phyloP scores from a whole-genome alignment of 2,329 filamentous ascomycete species.

The Colletotrichum camelliae region DNA sequence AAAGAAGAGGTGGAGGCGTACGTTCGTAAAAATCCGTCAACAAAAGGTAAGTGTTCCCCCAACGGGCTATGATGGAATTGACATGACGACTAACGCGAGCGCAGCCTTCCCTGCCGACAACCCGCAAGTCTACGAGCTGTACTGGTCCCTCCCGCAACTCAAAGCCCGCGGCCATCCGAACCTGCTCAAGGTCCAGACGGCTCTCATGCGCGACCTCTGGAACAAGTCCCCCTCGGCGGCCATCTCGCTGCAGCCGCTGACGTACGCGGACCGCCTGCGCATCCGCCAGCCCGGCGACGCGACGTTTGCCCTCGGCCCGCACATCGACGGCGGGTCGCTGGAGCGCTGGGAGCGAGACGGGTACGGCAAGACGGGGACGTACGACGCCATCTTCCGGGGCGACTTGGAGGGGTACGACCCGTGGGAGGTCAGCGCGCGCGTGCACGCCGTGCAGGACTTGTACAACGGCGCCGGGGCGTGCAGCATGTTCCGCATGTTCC shows the following conservation, averaged over 20 bases:
- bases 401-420: constrained; percentile 83
- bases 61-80: not conserved
- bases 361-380: constrained; percentile 72
- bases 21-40: constrained; percentile 65
- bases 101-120: constrained; percentile 69
- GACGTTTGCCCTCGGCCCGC: constrained; percentile 74
- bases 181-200: constrained; percentile 64
- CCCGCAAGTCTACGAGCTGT: constrained; percentile 77
- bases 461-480: constrained; percentile 85
- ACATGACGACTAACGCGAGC: not conserved
- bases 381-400: constrained; percentile 75
- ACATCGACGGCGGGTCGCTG: constrained; percentile 75
- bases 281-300: constrained; percentile 75
- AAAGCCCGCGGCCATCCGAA: constrained; percentile 71
- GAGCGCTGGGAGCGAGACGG: constrained; percentile 77
- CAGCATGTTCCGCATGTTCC: constrained; percentile 85
- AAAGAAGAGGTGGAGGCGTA: constrained; percentile 72
- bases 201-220: constrained; percentile 69
- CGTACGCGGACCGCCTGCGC: constrained; percentile 75
- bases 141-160: constrained; percentile 75
- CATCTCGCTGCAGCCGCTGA: constrained; percentile 62
- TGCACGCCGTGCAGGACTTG: constrained; percentile 73
- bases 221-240: constrained; percentile 50
- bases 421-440: constrained; percentile 76
- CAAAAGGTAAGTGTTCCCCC: constrained; percentile 46